Evolutionary conservation across 768 basidiomycete genomes (phyloP), one percentile per base, ranked within the genome.

Genomic region (Butyriboletus loyo): DNA sequence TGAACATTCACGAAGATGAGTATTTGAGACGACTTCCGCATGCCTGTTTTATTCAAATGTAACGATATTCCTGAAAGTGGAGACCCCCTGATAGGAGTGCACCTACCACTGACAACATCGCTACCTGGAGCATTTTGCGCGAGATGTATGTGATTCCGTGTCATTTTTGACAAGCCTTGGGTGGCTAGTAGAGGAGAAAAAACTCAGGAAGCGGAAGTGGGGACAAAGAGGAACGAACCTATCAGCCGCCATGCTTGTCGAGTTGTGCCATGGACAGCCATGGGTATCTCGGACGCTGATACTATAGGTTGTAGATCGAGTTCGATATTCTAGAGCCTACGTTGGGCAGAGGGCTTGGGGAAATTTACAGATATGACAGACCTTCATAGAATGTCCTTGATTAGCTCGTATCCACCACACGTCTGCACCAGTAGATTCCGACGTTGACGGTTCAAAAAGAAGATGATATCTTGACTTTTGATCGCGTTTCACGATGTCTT

Each of bases 361-460:
- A n/a, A 19, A 21, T 14, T 8, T 13, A 28, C 32, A 5, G 34
- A 46, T 27, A 44, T 22, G 49, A 56, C 75, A 24, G 54, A 86
- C 92, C 77, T 85, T 80, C 41, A 96, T 74, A 0, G 91, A 88
- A 71, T 95, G 93, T 0, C 93, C 93, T 68, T 95, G 93, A 60
- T 90, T 92, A 8, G 93, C 93, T 32, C 87, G 79, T 58, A 95
- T 92, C 86, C 86, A 90, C 89, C 89, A 89, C n/a, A 76, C 66
- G 9, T 77, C 72, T 5, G 61, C 30, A 48, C 60, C 61, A 24
- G 65, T 45, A 30, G 68, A 61, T 49, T 57, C 66, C n/a, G 62
- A 44, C 19, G 57, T 43, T 50, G 74, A 72, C 21, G 75, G 68
- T 58, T 91, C 87, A 32, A 74, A 66, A 11, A 81, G 45, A 52